Percentiles rank a stretch among this genome's conserved stretches.
phyloP scores from a whole-genome alignment of 1,284 basidiomycete genomes.

The Cutaneotrichosporon sp. region DNA sequence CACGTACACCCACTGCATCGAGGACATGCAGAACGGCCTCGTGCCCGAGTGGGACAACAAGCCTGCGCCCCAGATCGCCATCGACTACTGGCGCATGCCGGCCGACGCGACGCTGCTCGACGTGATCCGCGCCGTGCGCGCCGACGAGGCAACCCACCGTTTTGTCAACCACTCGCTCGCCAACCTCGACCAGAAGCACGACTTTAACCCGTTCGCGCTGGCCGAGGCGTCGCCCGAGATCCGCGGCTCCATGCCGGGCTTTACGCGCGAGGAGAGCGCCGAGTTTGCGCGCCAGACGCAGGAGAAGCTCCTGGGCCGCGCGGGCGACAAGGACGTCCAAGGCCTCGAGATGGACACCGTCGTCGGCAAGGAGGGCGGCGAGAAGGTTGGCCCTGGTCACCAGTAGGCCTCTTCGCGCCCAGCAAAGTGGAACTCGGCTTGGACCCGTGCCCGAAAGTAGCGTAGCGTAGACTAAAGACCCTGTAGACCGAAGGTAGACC shows the following conservation, averaged over 20 bases:
- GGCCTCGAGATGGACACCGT: neutral
- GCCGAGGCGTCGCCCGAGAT: constrained; percentile 82
- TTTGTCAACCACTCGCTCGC: constrained; percentile 92
- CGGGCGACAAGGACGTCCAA: neutral
- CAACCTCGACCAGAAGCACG: constrained; percentile 70
- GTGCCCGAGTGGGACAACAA: constrained; percentile 77
- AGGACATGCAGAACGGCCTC: constrained; percentile 79
- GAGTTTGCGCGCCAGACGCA: constrained; percentile 50
- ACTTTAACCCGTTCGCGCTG: constrained; percentile 88
- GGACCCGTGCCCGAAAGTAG: too few relatives aligned
- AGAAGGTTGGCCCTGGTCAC: neutral
- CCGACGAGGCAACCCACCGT: constrained; percentile 89
- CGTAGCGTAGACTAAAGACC: neutral
- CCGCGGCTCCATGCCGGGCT: constrained; percentile 73
- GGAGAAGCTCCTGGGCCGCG: constrained; percentile 36
- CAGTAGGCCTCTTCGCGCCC: neutral
- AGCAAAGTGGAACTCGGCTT: neutral
- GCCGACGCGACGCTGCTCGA: constrained; percentile 76
- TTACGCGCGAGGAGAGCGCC: constrained; percentile 72
- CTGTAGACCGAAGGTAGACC: neutral
- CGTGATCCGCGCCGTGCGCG: constrained; percentile 84
- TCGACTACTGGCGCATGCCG: constrained; percentile 84
- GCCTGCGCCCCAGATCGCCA: constrained; percentile 84
- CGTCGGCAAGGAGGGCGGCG: neutral
- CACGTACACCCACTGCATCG: constrained; percentile 82